Evolutionary conservation across 129 eudicot genomes (phyloP), one percentile per base, ranked within the genome.

Genomic region (Saposhnikovia divaricata): DNA sequence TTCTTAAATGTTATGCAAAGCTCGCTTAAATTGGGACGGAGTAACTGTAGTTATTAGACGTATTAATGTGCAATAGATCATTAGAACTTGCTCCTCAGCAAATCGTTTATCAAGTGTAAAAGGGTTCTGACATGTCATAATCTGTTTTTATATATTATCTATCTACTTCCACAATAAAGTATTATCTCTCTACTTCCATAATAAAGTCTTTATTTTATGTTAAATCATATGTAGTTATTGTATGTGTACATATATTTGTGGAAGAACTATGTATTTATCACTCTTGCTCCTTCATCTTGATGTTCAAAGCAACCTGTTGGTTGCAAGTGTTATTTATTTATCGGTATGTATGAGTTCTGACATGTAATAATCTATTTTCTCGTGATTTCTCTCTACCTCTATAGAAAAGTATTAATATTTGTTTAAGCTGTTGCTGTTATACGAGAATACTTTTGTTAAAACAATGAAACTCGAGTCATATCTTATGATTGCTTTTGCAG

Each of bases 401-500:
- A 14, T 18, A 31, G 73, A 7, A 27, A 68, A 68, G 9, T 5
- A 68, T 0, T 68, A 1, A 15, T 68, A 68, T 27, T 25, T 68
- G 21, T 68, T 68, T 31, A 57, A 68, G 23, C n/a, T 69, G 34
- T 18, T 46, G 31, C 42, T 34, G 21, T 4, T 79, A 37, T 68
- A 77, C 18, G 1, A 2, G 34, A 61, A 25, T 61, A 25, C 69
- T 61, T 5, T 61, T 61, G 15, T 61, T n/a, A n/a, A n/a, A 61
- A n/a, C 37, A 3, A n/a, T 61, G 12, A 28, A 61, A 61, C 31
- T 61, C 0, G 3, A 61, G 15, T 76, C n/a, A n/a, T 65, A 9
- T 38, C 46, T 65, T 39, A 47, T 45, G 27, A 42, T 16, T 46
- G 4, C n/a, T 80, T 83, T 79, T 61, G 28, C 78, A 94, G 97